phyloP scores from a whole-genome alignment of 371 early-diverging fungal species.

The Dinochytrium kinnereticum region DNA sequence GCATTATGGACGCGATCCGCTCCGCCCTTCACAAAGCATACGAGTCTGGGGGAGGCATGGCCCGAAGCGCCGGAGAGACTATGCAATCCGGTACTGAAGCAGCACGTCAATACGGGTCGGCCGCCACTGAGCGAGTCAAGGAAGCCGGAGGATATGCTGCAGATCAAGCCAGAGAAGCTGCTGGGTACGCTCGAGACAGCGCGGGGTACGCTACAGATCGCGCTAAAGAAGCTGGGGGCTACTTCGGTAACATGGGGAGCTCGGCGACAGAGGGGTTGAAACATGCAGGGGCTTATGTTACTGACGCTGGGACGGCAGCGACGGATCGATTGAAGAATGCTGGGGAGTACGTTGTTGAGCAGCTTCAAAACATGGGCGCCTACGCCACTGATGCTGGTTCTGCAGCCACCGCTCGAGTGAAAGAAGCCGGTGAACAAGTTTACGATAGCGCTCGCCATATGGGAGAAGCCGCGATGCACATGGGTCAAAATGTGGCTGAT shows the following conservation, averaged over 20 bases:
- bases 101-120: background rate
- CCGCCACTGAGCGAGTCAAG: background rate
- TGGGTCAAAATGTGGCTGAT: background rate
- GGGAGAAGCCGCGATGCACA: background rate
- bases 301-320: conserved; percentile 1
- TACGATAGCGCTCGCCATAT: background rate
- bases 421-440: background rate
- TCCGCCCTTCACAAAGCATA: background rate
- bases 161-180: background rate
- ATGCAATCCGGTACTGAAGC: background rate
- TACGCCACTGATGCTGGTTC: background rate
- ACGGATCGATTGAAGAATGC: conserved; percentile 1
- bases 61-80: background rate
- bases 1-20: conserved; percentile 7
- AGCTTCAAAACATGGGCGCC: background rate
- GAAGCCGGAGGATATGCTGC: background rate
- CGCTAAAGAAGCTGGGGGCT: background rate
- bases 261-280: conserved; percentile 6
- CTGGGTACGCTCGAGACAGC: background rate
- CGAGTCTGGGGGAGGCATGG: background rate
- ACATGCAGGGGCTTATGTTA: conserved; percentile 6
- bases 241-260: background rate
- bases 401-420: background rate
- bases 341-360: conserved; percentile 1
- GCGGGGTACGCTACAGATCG: background rate